Evolutionary conservation across 2,329 filamentous ascomycete genomes (phyloP), one percentile per base, ranked within the genome.

Genomic region (Paracoccidioides brasiliensis): DNA sequence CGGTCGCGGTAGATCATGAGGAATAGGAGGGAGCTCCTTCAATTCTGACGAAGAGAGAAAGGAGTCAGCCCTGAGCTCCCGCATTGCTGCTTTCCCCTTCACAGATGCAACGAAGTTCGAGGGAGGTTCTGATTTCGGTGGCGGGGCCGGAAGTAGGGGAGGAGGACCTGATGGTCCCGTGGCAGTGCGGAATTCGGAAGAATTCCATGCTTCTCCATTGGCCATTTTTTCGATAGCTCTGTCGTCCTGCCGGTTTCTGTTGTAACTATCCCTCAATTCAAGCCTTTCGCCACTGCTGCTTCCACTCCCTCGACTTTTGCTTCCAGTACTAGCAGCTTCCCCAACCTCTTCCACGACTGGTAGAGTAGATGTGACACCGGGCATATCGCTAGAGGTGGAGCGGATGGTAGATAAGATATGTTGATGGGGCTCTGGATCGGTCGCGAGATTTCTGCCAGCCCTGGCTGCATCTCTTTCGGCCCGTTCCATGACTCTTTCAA

Each of bases 291-390:
- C 48, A 40, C 10, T 37, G 15, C 56, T 55, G 15, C 57, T 58
- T 28, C 54, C 22, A 22, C 22, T 42, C 4, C 53, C 58, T 22
- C 22, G 22, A 37, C 59, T 58, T 50, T 55, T 56, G 32, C 53
- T 58, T 12, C 59, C 58, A 28, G 57, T 59, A 57, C 85, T 88
- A 6, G 78, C 80, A 8, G 78, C 84, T 69, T 96, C 91, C 4
- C 83, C 86, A n/a, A 83, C 85, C 71, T 97, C 91, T 62, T 95
- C 88, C 5, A 97, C 90, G 8, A 96, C 84, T 0, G 91, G 91
- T 2, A 97, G 73, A 1, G 78, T 82, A 37, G 77, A 76, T 10
- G 78, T 70, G 12, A 78, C 76, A 72, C 78, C 65, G 67, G 67
- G 64, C 68, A 82, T 67, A 63, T 85, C 76, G 22, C 73, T 76